Conservation (phyloP, 495 filamentous ascomycete species). For the Emericellopsis terricola region DNA sequence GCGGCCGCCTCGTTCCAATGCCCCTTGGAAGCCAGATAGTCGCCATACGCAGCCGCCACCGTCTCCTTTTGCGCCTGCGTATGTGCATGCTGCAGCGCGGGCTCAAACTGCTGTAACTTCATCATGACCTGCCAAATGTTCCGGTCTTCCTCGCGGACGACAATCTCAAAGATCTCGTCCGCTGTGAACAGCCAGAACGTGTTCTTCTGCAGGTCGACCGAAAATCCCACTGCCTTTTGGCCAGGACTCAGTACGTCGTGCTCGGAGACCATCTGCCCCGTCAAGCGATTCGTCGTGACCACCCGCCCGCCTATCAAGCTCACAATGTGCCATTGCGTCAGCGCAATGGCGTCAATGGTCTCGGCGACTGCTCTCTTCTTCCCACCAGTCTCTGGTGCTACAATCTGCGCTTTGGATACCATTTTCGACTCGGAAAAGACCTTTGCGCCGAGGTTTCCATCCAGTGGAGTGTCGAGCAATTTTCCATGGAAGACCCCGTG, state of each 20-base stretch:
- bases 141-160: slow-evolving; percentile 72
- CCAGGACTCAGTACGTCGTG: slow-evolving; percentile 69
- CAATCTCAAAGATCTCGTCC: slow-evolving; percentile 82
- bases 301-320: slow-evolving; percentile 64
- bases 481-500: slow-evolving; percentile 81
- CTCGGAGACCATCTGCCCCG: slow-evolving; percentile 68
- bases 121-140: slow-evolving; percentile 92
- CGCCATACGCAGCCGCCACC: slow-evolving; percentile 76
- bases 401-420: slow-evolving; percentile 51
- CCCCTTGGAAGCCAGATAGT: slow-evolving; percentile 64
- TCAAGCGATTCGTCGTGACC: slow-evolving; percentile 69
- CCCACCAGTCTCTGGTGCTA: slow-evolving; percentile 43
- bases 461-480: slow-evolving; percentile 33
- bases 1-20: slow-evolving; percentile 69
- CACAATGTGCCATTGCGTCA: slow-evolving; percentile 90
- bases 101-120: slow-evolving; percentile 66
- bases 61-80: slow-evolving; percentile 63
- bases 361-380: slow-evolving; percentile 47
- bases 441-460: slow-evolving; percentile 41
- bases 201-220: slow-evolving; percentile 77
- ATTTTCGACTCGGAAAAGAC: slow-evolving; percentile 56
- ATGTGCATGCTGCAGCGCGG: slow-evolving; percentile 65
- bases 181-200: slow-evolving; percentile 93
- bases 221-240: slow-evolving; percentile 60
- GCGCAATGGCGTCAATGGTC: slow-evolving; percentile 56